Percentiles rank a stretch among this genome's conserved stretches.
phyloP scores from a whole-genome alignment of 2,329 filamentous ascomycete species.

The Pseudonectria foliicola region DNA sequence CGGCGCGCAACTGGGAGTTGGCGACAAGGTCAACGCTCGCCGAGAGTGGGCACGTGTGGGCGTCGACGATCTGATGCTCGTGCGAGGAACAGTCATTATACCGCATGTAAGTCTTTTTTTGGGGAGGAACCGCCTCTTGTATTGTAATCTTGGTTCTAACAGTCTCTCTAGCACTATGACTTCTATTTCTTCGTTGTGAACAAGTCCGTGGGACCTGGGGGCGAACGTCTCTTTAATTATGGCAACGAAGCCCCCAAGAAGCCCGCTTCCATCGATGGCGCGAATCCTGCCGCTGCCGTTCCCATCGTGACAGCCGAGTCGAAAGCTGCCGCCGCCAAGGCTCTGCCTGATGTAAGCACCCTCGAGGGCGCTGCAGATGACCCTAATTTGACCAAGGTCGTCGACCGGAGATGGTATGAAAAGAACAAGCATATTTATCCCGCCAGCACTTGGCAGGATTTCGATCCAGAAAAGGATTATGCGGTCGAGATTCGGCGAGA shows the following conservation, averaged over 20 bases:
- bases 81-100: slow-evolving; percentile 83
- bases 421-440: slow-evolving; percentile 98
- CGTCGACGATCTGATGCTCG: slow-evolving; percentile 92
- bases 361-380: slow-evolving; percentile 75
- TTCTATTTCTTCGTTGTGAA: slow-evolving; percentile 97
- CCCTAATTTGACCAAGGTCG: slow-evolving; percentile 79
- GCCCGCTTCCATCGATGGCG: slow-evolving; percentile 21
- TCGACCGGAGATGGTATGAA: slow-evolving; percentile 95
- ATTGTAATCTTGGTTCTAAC: slow-evolving; percentile 12
- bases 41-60: slow-evolving; percentile 89
- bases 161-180: slow-evolving; percentile 70
- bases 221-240: slow-evolving; percentile 71
- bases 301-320: slow-evolving; percentile 26
- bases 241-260: slow-evolving; percentile 38
- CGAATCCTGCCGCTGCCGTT: slow-evolving; percentile 1
- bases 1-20: slow-evolving; percentile 73
- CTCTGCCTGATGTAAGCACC: slow-evolving; percentile 41
- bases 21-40: slow-evolving; percentile 56
- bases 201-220: slow-evolving; percentile 66
- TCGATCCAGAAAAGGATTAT: slow-evolving; percentile 85
- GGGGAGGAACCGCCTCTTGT: background rate
- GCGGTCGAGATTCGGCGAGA: slow-evolving; percentile 71
- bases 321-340: slow-evolving; percentile 30
- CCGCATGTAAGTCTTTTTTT: slow-evolving; percentile 66
- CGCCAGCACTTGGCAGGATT: slow-evolving; percentile 91